These are phyloP conservation scores for Cordyceps militaris DNA, from an alignment of 2,329 filamentous ascomycete species.

Conservation along the genomic window DNA sequence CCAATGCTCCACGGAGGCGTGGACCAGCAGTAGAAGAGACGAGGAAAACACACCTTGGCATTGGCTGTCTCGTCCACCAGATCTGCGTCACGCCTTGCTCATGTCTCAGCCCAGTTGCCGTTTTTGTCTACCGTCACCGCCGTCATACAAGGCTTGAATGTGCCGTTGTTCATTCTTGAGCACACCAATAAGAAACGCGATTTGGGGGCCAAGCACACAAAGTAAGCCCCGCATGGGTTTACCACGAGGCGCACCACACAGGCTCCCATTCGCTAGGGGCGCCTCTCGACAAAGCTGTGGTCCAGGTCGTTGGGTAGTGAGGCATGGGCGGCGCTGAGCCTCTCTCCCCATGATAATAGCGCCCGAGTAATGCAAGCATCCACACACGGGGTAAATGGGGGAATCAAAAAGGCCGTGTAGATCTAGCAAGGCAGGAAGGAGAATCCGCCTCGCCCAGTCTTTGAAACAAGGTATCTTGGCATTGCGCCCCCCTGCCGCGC, in stretches of 20 bases:
- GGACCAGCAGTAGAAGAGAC: neutral
- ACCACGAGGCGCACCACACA: neutral
- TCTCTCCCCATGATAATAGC: neutral
- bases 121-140: neutral
- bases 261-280: neutral
- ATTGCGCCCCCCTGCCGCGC: neutral
- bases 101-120: slow-evolving; percentile 3
- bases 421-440: neutral
- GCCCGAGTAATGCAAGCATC: neutral
- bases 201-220: slow-evolving; percentile 3
- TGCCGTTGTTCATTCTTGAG: neutral
- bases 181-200: neutral
- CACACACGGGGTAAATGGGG: neutral
- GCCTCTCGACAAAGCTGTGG: neutral
- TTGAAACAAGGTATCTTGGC: neutral
- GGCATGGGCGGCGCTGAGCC: neutral
- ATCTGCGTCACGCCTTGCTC: neutral
- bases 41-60: neutral
- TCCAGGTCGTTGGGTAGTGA: neutral
- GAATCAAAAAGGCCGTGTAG: neutral
- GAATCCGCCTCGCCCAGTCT: neutral
- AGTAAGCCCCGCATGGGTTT: neutral
- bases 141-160: neutral
- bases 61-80: neutral
- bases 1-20: neutral